A percentile compares a stretch with the other conserved stretches of the same genome.
Evolutionary conservation across 2,329 filamentous ascomycete species (phyloP).

Genomic region (Ophiocordyceps camponoti-floridani): DNA sequence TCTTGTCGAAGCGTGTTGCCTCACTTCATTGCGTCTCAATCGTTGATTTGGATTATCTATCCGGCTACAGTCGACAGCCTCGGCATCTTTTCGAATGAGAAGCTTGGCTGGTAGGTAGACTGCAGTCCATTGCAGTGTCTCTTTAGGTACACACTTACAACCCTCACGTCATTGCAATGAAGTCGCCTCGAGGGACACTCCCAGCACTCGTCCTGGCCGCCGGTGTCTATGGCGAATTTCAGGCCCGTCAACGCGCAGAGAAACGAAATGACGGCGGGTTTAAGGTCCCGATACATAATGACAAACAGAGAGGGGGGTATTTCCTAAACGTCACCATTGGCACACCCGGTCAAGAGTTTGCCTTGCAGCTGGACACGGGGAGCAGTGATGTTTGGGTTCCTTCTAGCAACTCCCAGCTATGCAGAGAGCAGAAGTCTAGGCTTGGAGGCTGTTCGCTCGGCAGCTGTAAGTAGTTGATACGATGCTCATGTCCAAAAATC

Average conservation of each 20-base stretch:
- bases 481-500: neutral
- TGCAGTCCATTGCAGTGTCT: neutral
- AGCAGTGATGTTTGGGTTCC: conserved; percentile 49
- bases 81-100: neutral
- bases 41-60: no score
- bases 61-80: no score
- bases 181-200: neutral
- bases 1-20: no score
- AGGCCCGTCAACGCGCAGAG: neutral
- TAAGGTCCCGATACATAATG: conserved; percentile 25
- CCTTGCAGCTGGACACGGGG: conserved; percentile 44
- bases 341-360: conserved; percentile 36
- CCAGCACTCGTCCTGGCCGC: neutral
- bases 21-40: no score
- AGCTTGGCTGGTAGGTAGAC: neutral
- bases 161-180: neutral
- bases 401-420: conserved; percentile 18
- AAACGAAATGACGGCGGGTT: neutral
- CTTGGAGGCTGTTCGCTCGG: conserved; percentile 21
- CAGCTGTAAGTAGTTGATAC: conserved; percentile 21
- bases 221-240: neutral
- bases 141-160: neutral
- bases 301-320: conserved; percentile 27
- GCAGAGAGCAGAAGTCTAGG: conserved; percentile 9
- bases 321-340: conserved; percentile 39